Evolutionary conservation across 129 eudicot genomes (phyloP), one percentile per base, ranked within the genome.

Genomic region (Calendula officinalis): DNA sequence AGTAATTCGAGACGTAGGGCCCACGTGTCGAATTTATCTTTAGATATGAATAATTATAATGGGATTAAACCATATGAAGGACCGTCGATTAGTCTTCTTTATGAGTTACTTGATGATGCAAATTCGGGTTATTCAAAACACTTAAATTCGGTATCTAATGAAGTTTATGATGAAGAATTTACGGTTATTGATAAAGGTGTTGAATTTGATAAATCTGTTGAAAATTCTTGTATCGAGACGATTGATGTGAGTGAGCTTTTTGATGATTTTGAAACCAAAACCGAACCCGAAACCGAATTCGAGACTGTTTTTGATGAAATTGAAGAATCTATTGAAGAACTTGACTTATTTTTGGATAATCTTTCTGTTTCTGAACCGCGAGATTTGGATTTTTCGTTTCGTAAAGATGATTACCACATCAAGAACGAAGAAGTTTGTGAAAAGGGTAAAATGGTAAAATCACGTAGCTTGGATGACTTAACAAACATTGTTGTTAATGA

Each of bases 401-500:
- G 40, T 60, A 79, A 75, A 34, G 53, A 77, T 54, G 58, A 76
- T 43, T 39, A 3, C 13, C 10, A 34, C 72, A 45, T 49, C 60
- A 75, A 69, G 40, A 17, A 46, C 3, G 34, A 52, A 49, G 65
- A 48, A 2, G 50, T 61, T 15, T 53, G 40, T 46, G 60, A 65
- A 35, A 66, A 36, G 56, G 64, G 78, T 60, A 70, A 73, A 63
- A 42, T 72, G 66, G 66, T 66, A 45, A 76, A 66, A 50, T 88
- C 96, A 50, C 70, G 68, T 66, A 85, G 84, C 80, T 73, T 89
- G 60, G 95, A 78, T 62, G 87, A 78, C 65, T 16, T 85, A 48
- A 41, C 85, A 22, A 82, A 73, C 35, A 62, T 70, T 32, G 84
- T 89, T 46, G 74, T 78, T 6, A 59, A 85, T 76, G 97, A 85